Evolutionary conservation across 148 eudicot species (phyloP).

Genomic region (Heliosperma pusillum): DNA sequence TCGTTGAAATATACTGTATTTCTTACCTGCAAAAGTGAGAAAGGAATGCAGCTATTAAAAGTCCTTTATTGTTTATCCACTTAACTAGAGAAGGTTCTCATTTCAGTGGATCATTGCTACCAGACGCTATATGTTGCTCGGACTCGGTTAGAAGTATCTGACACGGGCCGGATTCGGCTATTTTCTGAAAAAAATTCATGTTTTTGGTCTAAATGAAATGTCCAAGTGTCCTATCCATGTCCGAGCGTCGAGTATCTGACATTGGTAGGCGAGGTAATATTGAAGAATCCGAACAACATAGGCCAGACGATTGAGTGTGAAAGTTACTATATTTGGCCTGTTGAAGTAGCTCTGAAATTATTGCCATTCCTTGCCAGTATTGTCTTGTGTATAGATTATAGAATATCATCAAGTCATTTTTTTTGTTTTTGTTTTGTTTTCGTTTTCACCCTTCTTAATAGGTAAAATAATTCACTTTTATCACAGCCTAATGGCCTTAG

Average conservation of each 20-base stretch:
- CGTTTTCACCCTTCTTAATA: too few relatives aligned
- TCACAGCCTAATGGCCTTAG: background rate
- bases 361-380: background rate
- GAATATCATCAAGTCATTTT: background rate
- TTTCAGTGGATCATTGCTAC: background rate
- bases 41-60: background rate
- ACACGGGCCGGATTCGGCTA: too few relatives aligned
- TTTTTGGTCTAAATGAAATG: too few relatives aligned
- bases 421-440: too few relatives aligned
- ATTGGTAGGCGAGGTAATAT: too few relatives aligned
- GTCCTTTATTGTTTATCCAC: background rate
- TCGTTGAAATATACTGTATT: background rate
- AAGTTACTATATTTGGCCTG: background rate
- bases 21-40: background rate
- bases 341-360: background rate
- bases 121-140: background rate
- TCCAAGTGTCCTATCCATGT: too few relatives aligned
- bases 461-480: background rate
- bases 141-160: too few relatives aligned
- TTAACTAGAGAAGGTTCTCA: background rate
- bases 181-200: too few relatives aligned
- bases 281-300: too few relatives aligned
- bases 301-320: background rate
- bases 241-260: too few relatives aligned
- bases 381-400: background rate